phyloP scores from a whole-genome alignment of 257 asterid genomes.

The Solanum chaucha region DNA sequence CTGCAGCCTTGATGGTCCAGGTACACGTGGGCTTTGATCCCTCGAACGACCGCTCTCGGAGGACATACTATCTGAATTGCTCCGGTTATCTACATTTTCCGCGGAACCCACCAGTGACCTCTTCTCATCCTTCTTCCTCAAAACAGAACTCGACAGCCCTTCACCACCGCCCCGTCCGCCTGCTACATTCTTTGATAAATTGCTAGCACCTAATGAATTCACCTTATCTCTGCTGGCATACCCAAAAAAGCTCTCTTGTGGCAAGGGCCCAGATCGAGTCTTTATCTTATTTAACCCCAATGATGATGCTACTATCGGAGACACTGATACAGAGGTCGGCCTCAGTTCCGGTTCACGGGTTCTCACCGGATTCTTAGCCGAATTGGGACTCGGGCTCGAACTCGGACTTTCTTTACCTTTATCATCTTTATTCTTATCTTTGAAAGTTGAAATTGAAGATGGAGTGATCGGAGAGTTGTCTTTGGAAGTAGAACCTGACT shows the following conservation, averaged over 20 bases:
- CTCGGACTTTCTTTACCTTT: conserved; percentile 35
- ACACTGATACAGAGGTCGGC: conserved; percentile 30
- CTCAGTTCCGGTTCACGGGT: conserved; percentile 13
- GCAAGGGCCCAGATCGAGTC: conserved; percentile 99
- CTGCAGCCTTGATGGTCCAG: conserved; percentile 55
- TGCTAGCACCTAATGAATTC: conserved; percentile 59
- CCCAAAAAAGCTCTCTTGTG: conserved; percentile 92
- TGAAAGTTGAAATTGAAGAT: background rate
- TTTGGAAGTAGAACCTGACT: conserved; percentile 41
- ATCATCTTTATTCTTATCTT: conserved; percentile 29
- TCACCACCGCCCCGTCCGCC: conserved; percentile 10
- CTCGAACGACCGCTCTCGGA: conserved; percentile 61
- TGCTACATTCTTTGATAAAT: conserved; percentile 53
- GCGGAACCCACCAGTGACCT: conserved; percentile 1
- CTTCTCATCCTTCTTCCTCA: conserved; percentile 9
- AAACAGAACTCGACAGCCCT: conserved; percentile 15
- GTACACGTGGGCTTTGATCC: conserved; percentile 74
- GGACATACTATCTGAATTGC: conserved; percentile 57
- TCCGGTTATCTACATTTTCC: conserved; percentile 35
- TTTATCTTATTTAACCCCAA: conserved; percentile 96
- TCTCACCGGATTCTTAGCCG: background rate
- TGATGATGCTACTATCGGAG: conserved; percentile 92
- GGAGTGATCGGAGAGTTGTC: conserved; percentile 50
- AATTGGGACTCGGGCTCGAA: background rate
- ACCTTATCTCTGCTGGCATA: conserved; percentile 76